Evolutionary conservation across 2,329 filamentous ascomycete species (phyloP).

Genomic region (Hypoxylon sp.): DNA sequence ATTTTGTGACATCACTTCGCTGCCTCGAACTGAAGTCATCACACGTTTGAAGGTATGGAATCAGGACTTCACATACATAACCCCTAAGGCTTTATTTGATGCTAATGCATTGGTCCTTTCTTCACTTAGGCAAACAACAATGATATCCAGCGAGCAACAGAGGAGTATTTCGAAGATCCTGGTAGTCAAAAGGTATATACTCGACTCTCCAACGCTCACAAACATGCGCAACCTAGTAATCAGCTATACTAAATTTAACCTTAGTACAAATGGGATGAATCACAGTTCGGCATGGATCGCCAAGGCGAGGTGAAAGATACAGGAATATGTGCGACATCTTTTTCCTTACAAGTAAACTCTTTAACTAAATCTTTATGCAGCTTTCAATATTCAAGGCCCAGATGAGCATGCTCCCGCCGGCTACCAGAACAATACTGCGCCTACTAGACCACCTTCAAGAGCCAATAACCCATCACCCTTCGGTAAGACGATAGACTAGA

Average conservation of each 20-base stretch:
- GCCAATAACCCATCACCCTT: slow-evolving; percentile 71
- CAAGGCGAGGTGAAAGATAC: slow-evolving; percentile 63
- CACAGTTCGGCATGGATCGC: slow-evolving; percentile 65
- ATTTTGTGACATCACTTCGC: slow-evolving; percentile 44
- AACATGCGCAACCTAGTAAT: background rate
- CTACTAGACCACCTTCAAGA: slow-evolving; percentile 74
- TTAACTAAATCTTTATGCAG: slow-evolving; percentile 50
- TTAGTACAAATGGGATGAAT: slow-evolving; percentile 70
- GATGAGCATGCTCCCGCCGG: slow-evolving; percentile 62
- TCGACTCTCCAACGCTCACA: background rate
- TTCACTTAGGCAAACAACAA: slow-evolving; percentile 60
- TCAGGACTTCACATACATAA: background rate
- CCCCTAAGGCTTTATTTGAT: slow-evolving; percentile 18
- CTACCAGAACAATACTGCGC: slow-evolving; percentile 62
- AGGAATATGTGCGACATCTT: slow-evolving; percentile 60
- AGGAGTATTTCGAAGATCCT: slow-evolving; percentile 67
- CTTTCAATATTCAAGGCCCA: slow-evolving; percentile 70
- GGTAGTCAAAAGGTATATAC: slow-evolving; percentile 57
- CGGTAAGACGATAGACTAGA: slow-evolving; percentile 66
- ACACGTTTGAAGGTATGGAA: slow-evolving; percentile 49
- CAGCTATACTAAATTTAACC: slow-evolving; percentile 30
- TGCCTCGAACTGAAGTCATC: slow-evolving; percentile 47
- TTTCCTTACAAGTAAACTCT: slow-evolving; percentile 17
- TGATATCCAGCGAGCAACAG: slow-evolving; percentile 64
- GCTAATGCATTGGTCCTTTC: slow-evolving; percentile 7